Percentiles rank a stretch among this genome's conserved stretches.
Conservation (phyloP, 78 protist species). For the Polysphondylium violaceum region DNA sequence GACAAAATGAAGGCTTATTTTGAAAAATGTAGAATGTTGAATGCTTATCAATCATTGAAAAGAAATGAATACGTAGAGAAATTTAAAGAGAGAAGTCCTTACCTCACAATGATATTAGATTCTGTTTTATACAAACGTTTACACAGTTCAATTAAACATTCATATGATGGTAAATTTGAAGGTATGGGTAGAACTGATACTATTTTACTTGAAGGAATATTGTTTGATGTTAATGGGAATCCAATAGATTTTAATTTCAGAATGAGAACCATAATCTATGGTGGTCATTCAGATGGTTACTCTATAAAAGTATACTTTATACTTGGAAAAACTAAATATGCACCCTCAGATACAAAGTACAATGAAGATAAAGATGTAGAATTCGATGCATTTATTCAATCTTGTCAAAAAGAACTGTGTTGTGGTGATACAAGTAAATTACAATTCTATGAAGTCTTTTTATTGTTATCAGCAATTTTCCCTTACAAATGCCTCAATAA, state of each 20-base stretch:
- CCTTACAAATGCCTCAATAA: background rate
- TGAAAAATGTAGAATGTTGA: background rate
- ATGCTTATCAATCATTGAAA: background rate
- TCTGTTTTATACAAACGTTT: background rate
- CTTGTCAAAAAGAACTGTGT: background rate
- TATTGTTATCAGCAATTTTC: background rate
- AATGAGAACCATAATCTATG: background rate
- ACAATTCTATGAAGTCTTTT: background rate
- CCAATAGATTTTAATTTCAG: background rate
- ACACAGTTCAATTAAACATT: background rate
- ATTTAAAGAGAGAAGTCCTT: background rate
- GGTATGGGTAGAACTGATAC: background rate
- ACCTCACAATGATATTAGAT: background rate
- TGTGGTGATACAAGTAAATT: background rate
- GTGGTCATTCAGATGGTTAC: background rate
- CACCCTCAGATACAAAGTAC: background rate
- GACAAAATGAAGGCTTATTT: background rate
- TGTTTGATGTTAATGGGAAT: background rate
- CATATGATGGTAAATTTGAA: background rate
- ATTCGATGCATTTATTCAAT: background rate
- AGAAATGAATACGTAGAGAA: background rate
- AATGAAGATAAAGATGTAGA: background rate
- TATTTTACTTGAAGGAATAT: background rate
- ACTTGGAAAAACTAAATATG: background rate
- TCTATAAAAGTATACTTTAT: background rate